These are phyloP conservation scores for Fusarium torulosum DNA, from an alignment of 2,329 filamentous ascomycete genomes.

Conservation along the genomic window DNA sequence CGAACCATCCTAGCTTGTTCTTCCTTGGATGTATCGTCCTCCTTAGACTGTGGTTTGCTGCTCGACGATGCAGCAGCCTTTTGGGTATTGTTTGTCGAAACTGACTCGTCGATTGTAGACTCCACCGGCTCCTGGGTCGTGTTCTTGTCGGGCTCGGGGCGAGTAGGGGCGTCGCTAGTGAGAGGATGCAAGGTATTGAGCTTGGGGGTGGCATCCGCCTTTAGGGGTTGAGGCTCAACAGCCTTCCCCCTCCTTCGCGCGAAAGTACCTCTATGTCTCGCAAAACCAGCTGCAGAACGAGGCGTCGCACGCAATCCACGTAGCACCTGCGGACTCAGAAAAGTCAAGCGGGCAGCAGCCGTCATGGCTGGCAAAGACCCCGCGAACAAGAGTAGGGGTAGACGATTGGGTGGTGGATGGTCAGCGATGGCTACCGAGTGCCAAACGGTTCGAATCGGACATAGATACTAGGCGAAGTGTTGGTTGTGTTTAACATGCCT, in stretches of 20 bases:
- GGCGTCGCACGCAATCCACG: conserved; percentile 58
- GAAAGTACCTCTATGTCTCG: conserved; percentile 61
- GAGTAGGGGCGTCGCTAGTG: conserved; percentile 27
- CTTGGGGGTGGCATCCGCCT: conserved; percentile 36
- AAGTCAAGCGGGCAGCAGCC: conserved; percentile 72
- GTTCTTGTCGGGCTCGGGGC: conserved; percentile 12
- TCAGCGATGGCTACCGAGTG: conserved; percentile 29
- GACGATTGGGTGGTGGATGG: neutral
- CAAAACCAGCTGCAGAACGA: conserved; percentile 54
- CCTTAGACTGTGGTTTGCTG: conserved; percentile 12
- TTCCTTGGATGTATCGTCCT: conserved; percentile 26
- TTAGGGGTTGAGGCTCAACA: conserved; percentile 63
- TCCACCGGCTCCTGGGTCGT: conserved; percentile 21
- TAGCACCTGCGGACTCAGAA: conserved; percentile 77
- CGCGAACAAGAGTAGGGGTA: conserved; percentile 9
- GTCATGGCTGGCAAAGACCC: conserved; percentile 63
- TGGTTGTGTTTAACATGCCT: conserved; percentile 10
- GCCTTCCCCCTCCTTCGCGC: conserved; percentile 71
- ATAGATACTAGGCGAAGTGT: conserved; percentile 27
- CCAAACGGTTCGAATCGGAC: conserved; percentile 25
- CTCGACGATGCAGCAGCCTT: conserved; percentile 17
- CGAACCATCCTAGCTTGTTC: conserved; percentile 50
- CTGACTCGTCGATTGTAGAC: conserved; percentile 5
- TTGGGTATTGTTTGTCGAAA: conserved; percentile 12
- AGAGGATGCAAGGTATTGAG: conserved; percentile 33